Conservation (phyloP, 2,329 filamentous ascomycete genomes). For the Aureobasidium sp. region DNA sequence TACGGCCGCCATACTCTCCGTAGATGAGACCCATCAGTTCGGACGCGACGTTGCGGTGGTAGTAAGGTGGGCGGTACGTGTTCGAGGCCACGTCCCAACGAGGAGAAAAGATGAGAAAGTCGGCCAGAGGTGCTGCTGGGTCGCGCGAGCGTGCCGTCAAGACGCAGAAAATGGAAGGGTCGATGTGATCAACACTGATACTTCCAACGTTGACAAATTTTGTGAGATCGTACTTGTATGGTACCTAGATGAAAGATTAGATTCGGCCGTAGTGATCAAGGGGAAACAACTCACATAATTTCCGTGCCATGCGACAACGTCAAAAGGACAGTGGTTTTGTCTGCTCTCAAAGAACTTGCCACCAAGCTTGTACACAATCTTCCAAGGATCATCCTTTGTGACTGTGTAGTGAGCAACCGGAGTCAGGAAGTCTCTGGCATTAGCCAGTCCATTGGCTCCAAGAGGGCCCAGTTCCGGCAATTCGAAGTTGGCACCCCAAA, state of each 20-base stretch:
- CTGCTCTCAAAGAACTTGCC: slow-evolving; percentile 29
- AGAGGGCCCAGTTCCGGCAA: slow-evolving; percentile 34
- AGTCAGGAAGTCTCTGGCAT: slow-evolving; percentile 34
- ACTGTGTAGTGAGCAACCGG: slow-evolving; percentile 34
- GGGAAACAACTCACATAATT: slow-evolving; percentile 33
- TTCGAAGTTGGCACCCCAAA: slow-evolving; percentile 37
- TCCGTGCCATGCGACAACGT: slow-evolving; percentile 37
- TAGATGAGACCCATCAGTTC: slow-evolving; percentile 34
- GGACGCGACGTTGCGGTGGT: slow-evolving; percentile 34
- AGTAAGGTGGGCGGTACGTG: slow-evolving; percentile 35
- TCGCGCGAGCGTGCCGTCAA: slow-evolving; percentile 34
- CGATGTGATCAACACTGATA: slow-evolving; percentile 35
- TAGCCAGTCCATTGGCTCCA: slow-evolving; percentile 34
- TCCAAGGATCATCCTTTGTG: slow-evolving; percentile 30
- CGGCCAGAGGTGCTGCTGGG: slow-evolving; percentile 30
- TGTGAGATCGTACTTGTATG: slow-evolving; percentile 45
- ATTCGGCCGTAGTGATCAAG: background rate
- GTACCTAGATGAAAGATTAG: slow-evolving; percentile 19
- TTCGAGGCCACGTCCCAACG: slow-evolving; percentile 35
- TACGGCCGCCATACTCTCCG: slow-evolving; percentile 31
- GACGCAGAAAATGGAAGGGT: slow-evolving; percentile 34
- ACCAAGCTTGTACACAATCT: slow-evolving; percentile 33
- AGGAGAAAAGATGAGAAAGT: slow-evolving; percentile 34
- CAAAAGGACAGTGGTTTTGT: slow-evolving; percentile 37
- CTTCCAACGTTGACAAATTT: slow-evolving; percentile 38